These are phyloP conservation scores for Eutrema yunnanense DNA, from an alignment of 345 rosid species.

Conservation along the genomic window DNA sequence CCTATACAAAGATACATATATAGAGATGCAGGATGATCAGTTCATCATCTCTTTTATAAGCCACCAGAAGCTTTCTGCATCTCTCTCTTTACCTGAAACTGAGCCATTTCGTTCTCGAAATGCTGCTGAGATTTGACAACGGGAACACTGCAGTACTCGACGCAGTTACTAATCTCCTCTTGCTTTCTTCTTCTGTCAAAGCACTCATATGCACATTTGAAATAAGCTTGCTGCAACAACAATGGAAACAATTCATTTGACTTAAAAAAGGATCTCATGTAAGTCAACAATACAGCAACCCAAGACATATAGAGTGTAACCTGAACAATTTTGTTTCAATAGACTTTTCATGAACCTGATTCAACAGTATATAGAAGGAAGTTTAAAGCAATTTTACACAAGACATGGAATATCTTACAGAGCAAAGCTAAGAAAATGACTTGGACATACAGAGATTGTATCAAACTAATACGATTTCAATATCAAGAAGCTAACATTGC, in stretches of 20 bases:
- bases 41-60: not conserved
- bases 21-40: not conserved
- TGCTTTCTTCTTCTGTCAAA: constrained; percentile 71
- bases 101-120: constrained; percentile 84
- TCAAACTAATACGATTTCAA: not conserved
- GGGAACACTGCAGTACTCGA: constrained; percentile 70
- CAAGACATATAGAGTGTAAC: not conserved
- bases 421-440: too few species aligned
- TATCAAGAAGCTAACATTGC: constrained; percentile 6
- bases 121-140: constrained; percentile 69
- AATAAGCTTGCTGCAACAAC: constrained; percentile 86
- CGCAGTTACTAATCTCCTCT: constrained; percentile 76
- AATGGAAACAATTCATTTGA: not conserved
- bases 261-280: not conserved
- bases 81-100: constrained; percentile 58
- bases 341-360: too few species aligned
- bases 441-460: not conserved
- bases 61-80: not conserved
- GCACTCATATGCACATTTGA: constrained; percentile 91
- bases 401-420: too few species aligned
- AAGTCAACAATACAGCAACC: not conserved
- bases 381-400: not conserved
- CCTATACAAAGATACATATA: constrained; percentile 34
- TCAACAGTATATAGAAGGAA: not conserved
- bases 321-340: too few species aligned